Percentiles rank a stretch among this genome's conserved stretches.
Evolutionary conservation across 2,329 filamentous ascomycete genomes (phyloP).

Genomic region (Camptophora hylomeconis): DNA sequence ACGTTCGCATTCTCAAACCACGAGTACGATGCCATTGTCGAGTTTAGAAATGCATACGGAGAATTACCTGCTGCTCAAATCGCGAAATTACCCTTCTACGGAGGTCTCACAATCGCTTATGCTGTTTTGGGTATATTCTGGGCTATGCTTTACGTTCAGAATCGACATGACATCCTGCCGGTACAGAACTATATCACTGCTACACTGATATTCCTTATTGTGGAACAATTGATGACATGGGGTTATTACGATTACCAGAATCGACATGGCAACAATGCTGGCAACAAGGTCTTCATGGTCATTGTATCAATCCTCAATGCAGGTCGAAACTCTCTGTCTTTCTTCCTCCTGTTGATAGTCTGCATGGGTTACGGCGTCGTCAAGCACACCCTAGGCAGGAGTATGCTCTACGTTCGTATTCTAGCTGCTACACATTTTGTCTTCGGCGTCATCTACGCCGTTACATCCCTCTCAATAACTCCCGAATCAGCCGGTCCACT

Average conservation of each 20-base stretch:
- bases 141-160: constrained; percentile 91
- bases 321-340: constrained; percentile 91
- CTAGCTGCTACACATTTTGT: constrained; percentile 87
- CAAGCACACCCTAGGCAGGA: constrained; percentile 78
- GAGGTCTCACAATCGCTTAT: constrained; percentile 85
- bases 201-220: constrained; percentile 81
- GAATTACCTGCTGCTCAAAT: constrained; percentile 93
- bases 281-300: constrained; percentile 75
- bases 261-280: constrained; percentile 67
- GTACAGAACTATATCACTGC: constrained; percentile 99
- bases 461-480: constrained; percentile 77
- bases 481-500: constrained; percentile 82
- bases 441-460: constrained; percentile 76
- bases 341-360: constrained; percentile 93
- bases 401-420: constrained; percentile 87
- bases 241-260: constrained; percentile 97
- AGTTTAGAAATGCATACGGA: constrained; percentile 92
- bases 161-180: constrained; percentile 84
- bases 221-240: constrained; percentile 98
- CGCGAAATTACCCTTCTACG: constrained; percentile 93
- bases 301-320: constrained; percentile 89
- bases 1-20: constrained; percentile 56
- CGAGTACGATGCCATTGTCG: constrained; percentile 68
- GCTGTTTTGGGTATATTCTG: constrained; percentile 77
- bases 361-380: constrained; percentile 99